Evolutionary conservation across 2,329 filamentous ascomycete species (phyloP), one percentile per base, ranked within the genome.

Genomic region (Fusarium sp.): DNA sequence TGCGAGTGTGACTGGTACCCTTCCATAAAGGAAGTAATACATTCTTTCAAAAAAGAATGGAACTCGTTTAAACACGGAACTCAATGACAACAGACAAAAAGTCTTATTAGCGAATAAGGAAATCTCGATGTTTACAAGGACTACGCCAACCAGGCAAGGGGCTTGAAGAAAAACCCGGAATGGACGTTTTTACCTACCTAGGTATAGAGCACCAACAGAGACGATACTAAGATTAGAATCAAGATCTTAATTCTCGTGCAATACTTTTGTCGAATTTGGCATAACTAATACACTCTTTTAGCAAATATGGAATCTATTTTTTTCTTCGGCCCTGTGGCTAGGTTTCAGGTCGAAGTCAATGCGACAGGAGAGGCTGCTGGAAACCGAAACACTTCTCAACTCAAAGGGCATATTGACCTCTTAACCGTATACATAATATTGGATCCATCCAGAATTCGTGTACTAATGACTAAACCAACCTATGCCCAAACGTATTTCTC

Each of bases 351-450:
- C 21, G 20, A 21, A 39, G 48, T 35, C 18, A 21, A 29, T 47
- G 17, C 11, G 17, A 37, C 17, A 20, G 25, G n/a, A 27, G 18
- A 57, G 23, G 21, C 13, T 10, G 11, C 11, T 23, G 20, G 11
- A 60, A 25, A 6, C 35, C 27, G 56, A 50, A 36, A 21, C 21
- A 42, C 20, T 39, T 67, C 31, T 27, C 36, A 31, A 40, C 42
- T 47, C 20, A 23, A 47, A 39, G 49, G 58, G 45, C 51, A 55
- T 55, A 41, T 58, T 36, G 39, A 27, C 33, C 36, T 50, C 33
- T 43, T 46, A 53, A 47, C 35, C 6, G 33, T 14, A 17, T 40
- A 35, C 31, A 4, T 33, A 33, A 7, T 31, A 31, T 13, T 52
- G n/a, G n/a, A 36, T 15, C 27, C 48, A 41, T 33, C 45, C 13